Conservation (phyloP, 2,329 filamentous ascomycete genomes). For the Akanthomyces lecanii region DNA sequence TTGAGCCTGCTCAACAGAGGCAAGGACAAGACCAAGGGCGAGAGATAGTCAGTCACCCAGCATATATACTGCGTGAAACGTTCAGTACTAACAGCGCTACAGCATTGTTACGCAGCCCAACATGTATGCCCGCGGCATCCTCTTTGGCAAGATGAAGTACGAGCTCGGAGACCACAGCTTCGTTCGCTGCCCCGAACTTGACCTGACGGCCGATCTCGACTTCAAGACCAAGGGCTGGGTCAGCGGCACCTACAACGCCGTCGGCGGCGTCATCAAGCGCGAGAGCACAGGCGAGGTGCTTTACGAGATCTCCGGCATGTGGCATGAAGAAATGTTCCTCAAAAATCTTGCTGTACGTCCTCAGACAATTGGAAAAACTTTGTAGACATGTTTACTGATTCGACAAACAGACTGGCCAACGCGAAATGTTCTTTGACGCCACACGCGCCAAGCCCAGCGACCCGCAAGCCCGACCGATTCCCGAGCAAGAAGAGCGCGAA, state of each 20-base stretch:
- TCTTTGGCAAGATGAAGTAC: slow-evolving; percentile 99
- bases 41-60: slow-evolving; percentile 72
- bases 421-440: slow-evolving; percentile 86
- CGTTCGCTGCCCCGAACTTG: slow-evolving; percentile 83
- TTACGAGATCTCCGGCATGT: slow-evolving; percentile 88
- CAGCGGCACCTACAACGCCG: slow-evolving; percentile 91
- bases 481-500: slow-evolving; percentile 85
- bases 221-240: slow-evolving; percentile 99
- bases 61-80: no score
- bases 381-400: neutral
- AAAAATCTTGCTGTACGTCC: slow-evolving; percentile 67
- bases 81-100: neutral
- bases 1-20: slow-evolving; percentile 78
- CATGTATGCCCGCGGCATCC: slow-evolving; percentile 95
- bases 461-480: slow-evolving; percentile 69
- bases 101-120: slow-evolving; percentile 73
- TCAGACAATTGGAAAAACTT: neutral
- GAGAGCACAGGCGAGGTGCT: slow-evolving; percentile 79
- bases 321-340: slow-evolving; percentile 93
- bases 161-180: slow-evolving; percentile 95
- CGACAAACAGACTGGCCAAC: slow-evolving; percentile 69
- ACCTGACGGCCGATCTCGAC: slow-evolving; percentile 84
- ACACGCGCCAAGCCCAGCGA: slow-evolving; percentile 69
- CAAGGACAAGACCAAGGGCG: slow-evolving; percentile 59
- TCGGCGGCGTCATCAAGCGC: slow-evolving; percentile 86